phyloP scores from a whole-genome alignment of 305 asterid genomes.

The Ajuga reptans region DNA sequence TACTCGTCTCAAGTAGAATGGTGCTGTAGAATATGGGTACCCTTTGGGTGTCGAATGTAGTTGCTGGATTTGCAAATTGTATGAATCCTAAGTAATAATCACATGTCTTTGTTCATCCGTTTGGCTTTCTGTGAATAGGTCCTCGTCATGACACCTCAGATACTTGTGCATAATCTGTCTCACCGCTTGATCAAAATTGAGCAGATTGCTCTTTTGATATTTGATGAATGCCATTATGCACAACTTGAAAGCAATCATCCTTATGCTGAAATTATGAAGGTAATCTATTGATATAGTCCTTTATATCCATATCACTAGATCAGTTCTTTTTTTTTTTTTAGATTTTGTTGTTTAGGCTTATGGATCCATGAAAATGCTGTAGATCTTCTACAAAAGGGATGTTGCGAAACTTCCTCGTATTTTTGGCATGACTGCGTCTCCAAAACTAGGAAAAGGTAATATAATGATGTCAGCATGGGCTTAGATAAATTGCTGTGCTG shows the following conservation, averaged over 20 bases:
- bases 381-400: constrained; percentile 70
- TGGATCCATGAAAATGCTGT: constrained; percentile 26
- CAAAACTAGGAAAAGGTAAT: constrained; percentile 88
- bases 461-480: constrained; percentile 10
- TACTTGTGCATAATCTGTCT: constrained; percentile 62
- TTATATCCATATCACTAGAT: background rate
- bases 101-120: constrained; percentile 10
- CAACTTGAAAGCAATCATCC: constrained; percentile 90
- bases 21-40: constrained; percentile 1
- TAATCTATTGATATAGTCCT: constrained; percentile 24
- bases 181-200: constrained; percentile 84
- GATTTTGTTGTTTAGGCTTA: constrained; percentile 22
- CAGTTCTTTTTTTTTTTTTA: background rate
- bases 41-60: background rate
- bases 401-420: constrained; percentile 64
- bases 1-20: constrained; percentile 12
- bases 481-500: background rate
- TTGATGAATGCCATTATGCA: constrained; percentile 97
- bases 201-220: constrained; percentile 74
- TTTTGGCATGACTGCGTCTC: constrained; percentile 99
- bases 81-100: constrained; percentile 9
- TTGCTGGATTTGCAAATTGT: constrained; percentile 7
- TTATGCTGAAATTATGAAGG: constrained; percentile 98
- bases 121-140: constrained; percentile 49
- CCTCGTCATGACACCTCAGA: constrained; percentile 93